Conservation (phyloP, 1,284 basidiomycete genomes). For the Xanthoconium separans region DNA sequence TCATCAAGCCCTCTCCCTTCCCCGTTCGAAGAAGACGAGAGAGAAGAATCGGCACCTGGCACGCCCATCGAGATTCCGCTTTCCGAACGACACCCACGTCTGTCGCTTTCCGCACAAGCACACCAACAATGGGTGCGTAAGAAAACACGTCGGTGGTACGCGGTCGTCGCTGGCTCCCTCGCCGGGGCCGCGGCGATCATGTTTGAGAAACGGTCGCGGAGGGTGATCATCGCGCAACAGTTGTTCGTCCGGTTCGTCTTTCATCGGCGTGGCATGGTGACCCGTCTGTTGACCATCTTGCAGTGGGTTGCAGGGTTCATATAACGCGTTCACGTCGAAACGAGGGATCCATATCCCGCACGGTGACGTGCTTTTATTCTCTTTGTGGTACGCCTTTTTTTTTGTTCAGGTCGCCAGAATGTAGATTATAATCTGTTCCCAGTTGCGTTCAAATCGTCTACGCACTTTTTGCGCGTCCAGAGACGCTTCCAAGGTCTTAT, state of each 20-base stretch:
- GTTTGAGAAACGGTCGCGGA: conserved; percentile 70
- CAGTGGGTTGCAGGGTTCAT: conserved; percentile 83
- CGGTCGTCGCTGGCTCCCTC: conserved; percentile 77
- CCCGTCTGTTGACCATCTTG: conserved; percentile 4
- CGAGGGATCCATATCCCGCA: conserved; percentile 76
- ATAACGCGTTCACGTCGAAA: conserved; percentile 63
- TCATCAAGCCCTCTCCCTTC: conserved; percentile 37
- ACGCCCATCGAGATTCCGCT: conserved; percentile 28
- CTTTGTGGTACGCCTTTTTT: conserved; percentile 57
- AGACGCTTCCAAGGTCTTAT: conserved; percentile 76
- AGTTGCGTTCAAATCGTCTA: conserved; percentile 84
- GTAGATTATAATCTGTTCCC: conserved; percentile 2
- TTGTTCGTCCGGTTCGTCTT: conserved; percentile 72
- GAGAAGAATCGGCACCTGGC: conserved; percentile 23
- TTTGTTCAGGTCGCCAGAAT: neutral
- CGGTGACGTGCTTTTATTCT: conserved; percentile 84
- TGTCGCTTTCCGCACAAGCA: conserved; percentile 62
- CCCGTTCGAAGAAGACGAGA: conserved; percentile 39
- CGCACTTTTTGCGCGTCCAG: conserved; percentile 75
- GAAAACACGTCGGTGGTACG: conserved; percentile 81
- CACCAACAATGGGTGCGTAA: conserved; percentile 63
- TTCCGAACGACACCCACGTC: conserved; percentile 42
- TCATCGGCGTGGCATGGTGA: conserved; percentile 29
- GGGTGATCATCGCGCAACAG: conserved; percentile 85
- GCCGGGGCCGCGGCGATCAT: conserved; percentile 82